Base-by-base conservation (phyloP, 441 rosid genomes). In the Dalechampia spathulata region DNA sequence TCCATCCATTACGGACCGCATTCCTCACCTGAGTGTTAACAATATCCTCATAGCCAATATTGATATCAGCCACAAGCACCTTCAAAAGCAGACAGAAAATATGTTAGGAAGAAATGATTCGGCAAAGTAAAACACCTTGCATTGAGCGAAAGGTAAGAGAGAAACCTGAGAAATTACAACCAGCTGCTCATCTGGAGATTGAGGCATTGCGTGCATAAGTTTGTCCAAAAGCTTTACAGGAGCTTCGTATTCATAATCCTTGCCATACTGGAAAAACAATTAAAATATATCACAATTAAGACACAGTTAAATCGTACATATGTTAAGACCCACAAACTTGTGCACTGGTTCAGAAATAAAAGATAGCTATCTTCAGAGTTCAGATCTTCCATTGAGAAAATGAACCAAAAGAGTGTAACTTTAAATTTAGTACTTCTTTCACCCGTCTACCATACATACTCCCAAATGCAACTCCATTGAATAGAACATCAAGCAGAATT, bases 1-100 rank as follows among this genome's bases (percentile, higher is more conserved):
- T n/a, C n/a, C n/a, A n/a, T n/a, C n/a, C n/a, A n/a, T 40, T 15
- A 52, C 20, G 30, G 27, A 57, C 26, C 16, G 38, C 45, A 22
- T 46, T 60, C 14, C 76, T 56, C 57, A 93, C 97, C 96, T 85
- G 95, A 26, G 95, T 89, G 68, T 93, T 93, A 66, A 93, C 93
- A 55, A 93, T 82, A 55, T 77, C 95, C 63, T 92, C 97, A 15
- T 93, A 93, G 49, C 99, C 96, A 65, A 92, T 83, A 62, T 92
- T 92, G 49, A 86, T 78, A 72, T 89, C 99, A 76, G 96, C 91
- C 51, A 87, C 99, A 46, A 92, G 99, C 61, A 92, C 99, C 99
- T 89, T 66, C 21, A 22, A 41, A 49, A 52, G 37, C 58, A 60
- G 26, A 53, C 51, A 64, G 12, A 14, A 52, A 22, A 50, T 48